Evolutionary conservation across 1,284 basidiomycete genomes (phyloP), one percentile per base, ranked within the genome.

Genomic region (Kalmanozyma brasiliensis): DNA sequence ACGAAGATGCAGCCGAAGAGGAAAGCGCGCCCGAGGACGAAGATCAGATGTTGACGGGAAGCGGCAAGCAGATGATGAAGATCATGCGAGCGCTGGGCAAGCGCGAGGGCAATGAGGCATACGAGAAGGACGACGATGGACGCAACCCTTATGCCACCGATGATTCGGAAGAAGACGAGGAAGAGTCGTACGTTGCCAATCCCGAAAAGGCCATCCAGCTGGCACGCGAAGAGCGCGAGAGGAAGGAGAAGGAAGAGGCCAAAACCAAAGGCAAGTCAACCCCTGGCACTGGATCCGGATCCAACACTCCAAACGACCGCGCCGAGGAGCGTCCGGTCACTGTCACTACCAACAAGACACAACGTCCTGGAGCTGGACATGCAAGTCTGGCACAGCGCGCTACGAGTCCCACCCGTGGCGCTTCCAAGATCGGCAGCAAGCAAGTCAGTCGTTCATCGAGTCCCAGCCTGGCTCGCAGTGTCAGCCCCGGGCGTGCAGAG

Each of bases 61-160:
- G 69, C n/a, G 79, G 76, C 19, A 74, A 70, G 40, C 79, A 82
- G 61, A 78, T 82, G 78, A 78, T 78, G 67, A 79, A 80, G 68
- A 81, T 82, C 49, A 80, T 82, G 79, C 63, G 71, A 7, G 79
- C 79, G 8, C 70, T 81, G 2, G 77, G 66, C 23, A 69, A 73
- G 43, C 70, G 74, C 14, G 77, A 78, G 20, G 80, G 80, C 35
- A 73, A 76, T 34, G 79, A 81, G 35, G 67, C 60, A 17, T 81
- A 81, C 51, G 78, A 82, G 37, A 74, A 67, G 47, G 78, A 80
- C 44, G 79, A 80, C 45, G 78, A 80, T 22, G 77, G 58, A 38
- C 75, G 68, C 42, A 80, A 80, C 35, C 79, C 78, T 10, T 80
- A 81, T 34, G 73, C 73, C 0, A 73, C 73, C 29, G 78, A 79